Evolutionary conservation across 768 basidiomycete genomes (phyloP), one percentile per base, ranked within the genome.

Genomic region (Tylopilus sp.): DNA sequence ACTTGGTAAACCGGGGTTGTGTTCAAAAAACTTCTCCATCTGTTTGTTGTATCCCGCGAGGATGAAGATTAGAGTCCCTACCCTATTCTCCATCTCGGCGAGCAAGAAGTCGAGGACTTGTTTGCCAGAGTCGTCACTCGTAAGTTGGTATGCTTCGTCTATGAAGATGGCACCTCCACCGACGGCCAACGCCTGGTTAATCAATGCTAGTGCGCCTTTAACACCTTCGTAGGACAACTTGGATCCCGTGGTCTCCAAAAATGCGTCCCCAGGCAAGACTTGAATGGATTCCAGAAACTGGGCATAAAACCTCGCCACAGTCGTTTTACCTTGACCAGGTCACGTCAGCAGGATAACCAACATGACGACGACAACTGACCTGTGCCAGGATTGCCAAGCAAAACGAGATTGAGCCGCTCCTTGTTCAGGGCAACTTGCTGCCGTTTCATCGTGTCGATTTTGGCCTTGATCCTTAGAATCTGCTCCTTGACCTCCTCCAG

Each of bases 1-100:
- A 66, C 85, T 86, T 8, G 69, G 66, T 12, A 88, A 63, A 2
- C 86, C 86, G 3, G 86, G 85, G 57, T 88, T 87, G 53, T 86
- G 85, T 53, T 86, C 85, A 52, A 88, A 87, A 69, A 88, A 88
- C 40, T 75, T 80, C 56, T 88, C 86, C 86, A 88, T 87, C 64
- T 88, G 73, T 48, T 78, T 82, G 62, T 70, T 77, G 62, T 88
- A 88, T 4, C 86, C 86, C 0, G 86, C 86, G 2, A 88, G 71
- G 48, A 88, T 79, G 67, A 88, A 88, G 11, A 85, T 81, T 6
- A 86, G 56, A 6, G 70, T 79, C 6, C 83, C 86, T 4, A 81
- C 72, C 30, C 77, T 74, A 59, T 87, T 86, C 58, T 87, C 85
- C 82, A 88, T 87, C 63, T 88, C 85, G 0, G 86, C 83, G 1